Percentiles rank a stretch among this genome's conserved stretches.
These are phyloP conservation scores for Colletotrichum musicola DNA, from an alignment of 2,329 filamentous ascomycete species.

Conservation along the genomic window DNA sequence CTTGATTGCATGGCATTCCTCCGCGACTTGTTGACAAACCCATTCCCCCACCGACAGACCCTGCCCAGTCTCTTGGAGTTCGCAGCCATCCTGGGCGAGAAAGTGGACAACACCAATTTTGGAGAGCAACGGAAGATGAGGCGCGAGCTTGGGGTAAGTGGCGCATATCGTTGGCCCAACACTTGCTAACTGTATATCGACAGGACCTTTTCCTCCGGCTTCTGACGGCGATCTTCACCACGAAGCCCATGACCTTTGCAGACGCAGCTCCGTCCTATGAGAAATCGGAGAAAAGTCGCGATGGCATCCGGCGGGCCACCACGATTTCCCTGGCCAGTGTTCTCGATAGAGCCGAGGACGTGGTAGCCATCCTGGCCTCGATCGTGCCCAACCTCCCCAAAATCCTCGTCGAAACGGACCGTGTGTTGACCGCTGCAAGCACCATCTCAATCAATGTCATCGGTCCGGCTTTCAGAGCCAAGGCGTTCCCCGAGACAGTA, in stretches of 20 bases:
- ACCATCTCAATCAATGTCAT: conserved; percentile 88
- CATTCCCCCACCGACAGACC: conserved; percentile 93
- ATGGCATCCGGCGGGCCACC: conserved; percentile 53
- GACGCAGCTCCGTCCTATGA: conserved; percentile 59
- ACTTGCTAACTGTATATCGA: conserved; percentile 44
- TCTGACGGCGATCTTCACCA: conserved; percentile 94
- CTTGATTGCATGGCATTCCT: conserved; percentile 92
- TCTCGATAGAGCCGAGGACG: conserved; percentile 74
- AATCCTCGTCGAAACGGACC: conserved; percentile 87
- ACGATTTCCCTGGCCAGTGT: conserved; percentile 47
- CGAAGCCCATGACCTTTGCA: conserved; percentile 80
- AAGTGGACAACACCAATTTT: conserved; percentile 98
- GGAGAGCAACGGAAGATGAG: conserved; percentile 95
- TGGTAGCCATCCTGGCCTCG: conserved; percentile 82
- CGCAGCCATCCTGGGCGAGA: conserved; percentile 88
- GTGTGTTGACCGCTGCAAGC: conserved; percentile 80
- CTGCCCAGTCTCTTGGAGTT: conserved; percentile 89
- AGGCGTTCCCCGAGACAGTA: conserved; percentile 88
- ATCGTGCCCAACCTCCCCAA: conserved; percentile 86
- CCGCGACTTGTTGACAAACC: conserved; percentile 90
- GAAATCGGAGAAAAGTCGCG: conserved; percentile 53
- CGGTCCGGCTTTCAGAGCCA: conserved; percentile 84
- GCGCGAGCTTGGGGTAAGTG: conserved; percentile 84
- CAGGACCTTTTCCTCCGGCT: conserved; percentile 91
- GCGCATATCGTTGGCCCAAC: not conserved